phyloP scores from a whole-genome alignment of 768 basidiomycete species.

The Mycena latifolia region DNA sequence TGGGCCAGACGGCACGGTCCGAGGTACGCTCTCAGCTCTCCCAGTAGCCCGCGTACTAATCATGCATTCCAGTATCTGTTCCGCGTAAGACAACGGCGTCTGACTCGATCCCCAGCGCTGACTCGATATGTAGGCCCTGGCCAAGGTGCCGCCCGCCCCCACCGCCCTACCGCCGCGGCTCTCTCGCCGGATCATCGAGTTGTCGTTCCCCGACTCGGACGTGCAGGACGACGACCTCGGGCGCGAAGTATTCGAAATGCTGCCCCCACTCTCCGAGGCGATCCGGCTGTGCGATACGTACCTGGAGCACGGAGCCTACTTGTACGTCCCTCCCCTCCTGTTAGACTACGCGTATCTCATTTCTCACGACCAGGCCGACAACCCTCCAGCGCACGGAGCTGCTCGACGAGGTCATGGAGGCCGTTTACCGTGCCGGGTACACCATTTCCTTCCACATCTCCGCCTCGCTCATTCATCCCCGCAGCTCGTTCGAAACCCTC shows the following conservation, averaged over 20 bases:
- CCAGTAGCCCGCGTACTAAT: neutral
- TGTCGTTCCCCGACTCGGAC: constrained; percentile 49
- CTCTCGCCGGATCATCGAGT: constrained; percentile 54
- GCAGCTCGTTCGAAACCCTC: constrained; percentile 53
- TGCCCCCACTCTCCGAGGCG: constrained; percentile 73
- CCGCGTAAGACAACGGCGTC: constrained; percentile 50
- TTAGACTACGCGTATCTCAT: constrained; percentile 7
- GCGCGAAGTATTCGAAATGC: constrained; percentile 56
- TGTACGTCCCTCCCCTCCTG: constrained; percentile 55
- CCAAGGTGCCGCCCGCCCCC: constrained; percentile 36
- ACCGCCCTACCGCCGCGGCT: constrained; percentile 47
- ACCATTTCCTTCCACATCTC: constrained; percentile 27
- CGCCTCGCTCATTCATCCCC: neutral
- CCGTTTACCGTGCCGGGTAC: constrained; percentile 68
- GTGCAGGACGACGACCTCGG: constrained; percentile 51
- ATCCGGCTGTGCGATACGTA: constrained; percentile 73
- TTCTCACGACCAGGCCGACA: constrained; percentile 61
- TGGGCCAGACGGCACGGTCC: constrained; percentile 75
- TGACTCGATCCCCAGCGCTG: neutral
- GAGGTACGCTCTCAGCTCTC: constrained; percentile 60
- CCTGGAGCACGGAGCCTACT: constrained; percentile 68
- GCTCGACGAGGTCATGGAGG: constrained; percentile 65
- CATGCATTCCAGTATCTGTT: constrained; percentile 62
- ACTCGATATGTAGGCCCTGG: constrained; percentile 38
- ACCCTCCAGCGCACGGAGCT: constrained; percentile 67